Evolutionary conservation across 495 filamentous ascomycete species (phyloP).

Genomic region (Annulohypoxylon moriforme): DNA sequence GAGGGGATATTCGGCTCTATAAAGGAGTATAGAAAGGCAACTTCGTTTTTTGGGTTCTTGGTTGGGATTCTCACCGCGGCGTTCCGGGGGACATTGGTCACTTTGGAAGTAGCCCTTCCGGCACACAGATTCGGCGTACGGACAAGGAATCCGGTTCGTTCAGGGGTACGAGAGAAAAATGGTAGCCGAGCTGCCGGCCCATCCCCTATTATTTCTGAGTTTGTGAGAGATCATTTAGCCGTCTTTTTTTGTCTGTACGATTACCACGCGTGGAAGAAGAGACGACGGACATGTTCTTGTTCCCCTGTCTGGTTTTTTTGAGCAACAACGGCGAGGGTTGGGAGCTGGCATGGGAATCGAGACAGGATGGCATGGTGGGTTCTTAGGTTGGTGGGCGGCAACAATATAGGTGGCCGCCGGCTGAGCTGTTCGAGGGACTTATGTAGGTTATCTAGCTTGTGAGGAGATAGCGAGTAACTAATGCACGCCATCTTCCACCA

Average conservation of each 20-base stretch:
- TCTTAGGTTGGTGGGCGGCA: slow-evolving; percentile 5
- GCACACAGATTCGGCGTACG: slow-evolving; percentile 34
- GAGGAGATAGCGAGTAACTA: slow-evolving; percentile 23
- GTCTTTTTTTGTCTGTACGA: slow-evolving; percentile 30
- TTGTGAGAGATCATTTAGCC: slow-evolving; percentile 2
- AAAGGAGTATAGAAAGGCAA: slow-evolving; percentile 41
- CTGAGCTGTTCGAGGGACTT: neutral
- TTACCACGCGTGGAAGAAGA: slow-evolving; percentile 32
- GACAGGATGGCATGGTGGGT: slow-evolving; percentile 5
- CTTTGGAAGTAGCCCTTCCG: slow-evolving; percentile 32
- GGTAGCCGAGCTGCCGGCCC: slow-evolving; percentile 38
- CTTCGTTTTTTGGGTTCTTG: slow-evolving; percentile 32
- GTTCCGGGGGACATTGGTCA: slow-evolving; percentile 35
- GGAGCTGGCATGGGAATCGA: slow-evolving; percentile 6
- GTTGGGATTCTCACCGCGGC: slow-evolving; percentile 31
- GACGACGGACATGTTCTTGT: slow-evolving; percentile 17
- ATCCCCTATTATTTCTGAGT: slow-evolving; percentile 16
- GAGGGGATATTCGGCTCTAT: slow-evolving; percentile 23
- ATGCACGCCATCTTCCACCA: slow-evolving; percentile 18
- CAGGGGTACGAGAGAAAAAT: slow-evolving; percentile 1
- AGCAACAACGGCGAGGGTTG: neutral
- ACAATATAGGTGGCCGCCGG: neutral
- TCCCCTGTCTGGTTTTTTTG: neutral
- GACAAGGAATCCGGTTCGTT: slow-evolving; percentile 22
- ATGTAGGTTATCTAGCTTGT: neutral